Conservation (phyloP, 164 flowering plant species). For the Berberis thunbergii region DNA sequence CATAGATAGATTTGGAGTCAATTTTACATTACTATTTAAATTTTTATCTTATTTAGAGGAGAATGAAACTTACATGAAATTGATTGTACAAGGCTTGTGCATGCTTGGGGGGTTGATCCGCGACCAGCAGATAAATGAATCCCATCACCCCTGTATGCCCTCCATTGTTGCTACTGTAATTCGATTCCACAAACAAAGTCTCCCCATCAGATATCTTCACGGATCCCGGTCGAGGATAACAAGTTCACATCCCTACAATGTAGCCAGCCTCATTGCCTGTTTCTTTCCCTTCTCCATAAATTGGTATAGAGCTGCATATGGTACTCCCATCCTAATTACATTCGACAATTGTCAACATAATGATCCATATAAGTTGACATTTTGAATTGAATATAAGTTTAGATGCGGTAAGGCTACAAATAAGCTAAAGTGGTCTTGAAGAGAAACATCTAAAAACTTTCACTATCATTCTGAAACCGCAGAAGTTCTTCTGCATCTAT, state of each 20-base stretch:
- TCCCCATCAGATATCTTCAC: slow-evolving; percentile 54
- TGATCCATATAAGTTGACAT: not conserved
- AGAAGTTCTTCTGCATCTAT: too few relatives aligned
- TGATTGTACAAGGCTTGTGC: not conserved
- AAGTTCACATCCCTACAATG: slow-evolving; percentile 83
- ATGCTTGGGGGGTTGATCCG: slow-evolving; percentile 27
- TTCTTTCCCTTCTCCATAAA: slow-evolving; percentile 64
- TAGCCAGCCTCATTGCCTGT: slow-evolving; percentile 74
- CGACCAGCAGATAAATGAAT: slow-evolving; percentile 68
- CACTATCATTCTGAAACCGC: too few relatives aligned
- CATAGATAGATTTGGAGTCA: slow-evolving; percentile 5
- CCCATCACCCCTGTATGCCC: slow-evolving; percentile 84
- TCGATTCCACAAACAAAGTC: slow-evolving; percentile 49
- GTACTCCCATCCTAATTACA: slow-evolving; percentile 54
- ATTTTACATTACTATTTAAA: not conserved
- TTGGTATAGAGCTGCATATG: slow-evolving; percentile 63
- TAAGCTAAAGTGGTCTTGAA: too few relatives aligned
- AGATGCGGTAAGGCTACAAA: too few relatives aligned
- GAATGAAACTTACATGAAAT: slow-evolving; percentile 17
- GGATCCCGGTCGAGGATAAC: slow-evolving; percentile 74
- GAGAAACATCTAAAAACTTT: too few relatives aligned
- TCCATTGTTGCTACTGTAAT: slow-evolving; percentile 34
- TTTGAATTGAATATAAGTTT: not conserved
- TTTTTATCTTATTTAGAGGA: not conserved
- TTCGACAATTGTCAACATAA: not conserved